Evolutionary conservation across 2,329 filamentous ascomycete genomes (phyloP).

Genomic region (Aspergillus quadrilineatus): DNA sequence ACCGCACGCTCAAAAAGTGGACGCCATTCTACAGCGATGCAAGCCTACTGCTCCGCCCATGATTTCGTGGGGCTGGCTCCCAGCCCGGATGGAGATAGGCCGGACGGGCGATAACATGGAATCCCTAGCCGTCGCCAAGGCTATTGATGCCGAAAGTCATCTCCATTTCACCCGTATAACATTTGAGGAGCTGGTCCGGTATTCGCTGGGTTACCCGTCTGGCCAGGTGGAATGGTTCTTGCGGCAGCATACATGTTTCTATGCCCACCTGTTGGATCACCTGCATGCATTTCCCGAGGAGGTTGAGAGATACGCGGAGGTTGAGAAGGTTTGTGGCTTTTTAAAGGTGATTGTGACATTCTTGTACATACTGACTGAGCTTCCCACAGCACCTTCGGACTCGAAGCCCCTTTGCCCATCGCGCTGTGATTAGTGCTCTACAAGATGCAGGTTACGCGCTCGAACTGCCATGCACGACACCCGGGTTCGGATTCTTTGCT

Average conservation of each 20-base stretch:
- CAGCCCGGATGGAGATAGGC: conserved; percentile 21
- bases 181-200: conserved; percentile 43
- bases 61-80: conserved; percentile 40
- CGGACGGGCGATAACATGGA: conserved; percentile 22
- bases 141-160: conserved; percentile 41
- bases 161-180: conserved; percentile 40
- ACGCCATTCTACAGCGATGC: conserved; percentile 39
- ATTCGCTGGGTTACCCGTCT: conserved; percentile 37
- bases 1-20: conserved; percentile 40
- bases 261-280: conserved; percentile 34
- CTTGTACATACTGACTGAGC: conserved; percentile 3
- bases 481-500: conserved; percentile 38
- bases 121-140: conserved; percentile 29
- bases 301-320: conserved; percentile 32
- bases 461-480: conserved; percentile 16
- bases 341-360: not conserved
- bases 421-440: conserved; percentile 31
- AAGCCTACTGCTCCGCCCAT: conserved; percentile 22
- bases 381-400: conserved; percentile 34
- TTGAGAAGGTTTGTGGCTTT: conserved; percentile 34
- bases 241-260: conserved; percentile 38
- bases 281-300: conserved; percentile 35
- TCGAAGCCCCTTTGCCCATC: conserved; percentile 40
- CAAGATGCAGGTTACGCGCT: conserved; percentile 15
- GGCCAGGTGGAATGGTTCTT: conserved; percentile 41